Evolutionary conservation across 208 protist species (phyloP), one percentile per base, ranked within the genome.

Genomic region (Wallacemonas collosoma): DNA sequence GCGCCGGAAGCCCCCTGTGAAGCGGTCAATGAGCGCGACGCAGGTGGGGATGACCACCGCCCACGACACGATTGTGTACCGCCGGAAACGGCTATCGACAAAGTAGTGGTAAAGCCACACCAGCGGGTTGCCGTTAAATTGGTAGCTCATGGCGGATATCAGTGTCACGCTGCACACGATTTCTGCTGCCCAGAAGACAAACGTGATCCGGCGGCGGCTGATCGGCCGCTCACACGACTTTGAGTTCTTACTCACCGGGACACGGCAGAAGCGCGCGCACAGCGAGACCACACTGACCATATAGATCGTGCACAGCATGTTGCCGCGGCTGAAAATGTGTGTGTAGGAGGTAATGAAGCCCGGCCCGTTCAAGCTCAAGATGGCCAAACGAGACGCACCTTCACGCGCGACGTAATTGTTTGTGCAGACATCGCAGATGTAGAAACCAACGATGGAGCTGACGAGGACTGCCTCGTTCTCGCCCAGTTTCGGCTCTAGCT

Each of bases 401-500:
- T 86, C 68, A 38, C 77, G 64, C 50, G 64, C 74, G 15, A 89
- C 57, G 68, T 85, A 88, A 70, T 88, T 93, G 79, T 94, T 94
- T 11, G 80, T 84, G 50, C 83, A 85, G 15, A 85, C 79, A 68
- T 96, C 91, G 62, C 79, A 85, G 51, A 93, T 69, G 79, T 92
- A 91, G 66, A 95, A 95, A 3, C 89, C 92, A 8, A 88, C 83
- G 14, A 95, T 51, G 35, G 89, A 88, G 60, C 80, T 74, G 48
- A 96, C 67, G 2, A 96, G 72, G 1, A 93, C 85, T 2, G 88
- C 85, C 51, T 96, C 92, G 74, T 93, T 95, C 38, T 94, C 88
- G 3, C 85, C 88, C 5, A 96, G 57, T 3, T 80, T 36, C 1
- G 75, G 77, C 3, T 54, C 71, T 15, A 96, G 73, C 56, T 82